Percentiles rank a stretch among this genome's conserved stretches.
phyloP scores from a whole-genome alignment of 2,329 filamentous ascomycete species.

The Monilinia laxa region DNA sequence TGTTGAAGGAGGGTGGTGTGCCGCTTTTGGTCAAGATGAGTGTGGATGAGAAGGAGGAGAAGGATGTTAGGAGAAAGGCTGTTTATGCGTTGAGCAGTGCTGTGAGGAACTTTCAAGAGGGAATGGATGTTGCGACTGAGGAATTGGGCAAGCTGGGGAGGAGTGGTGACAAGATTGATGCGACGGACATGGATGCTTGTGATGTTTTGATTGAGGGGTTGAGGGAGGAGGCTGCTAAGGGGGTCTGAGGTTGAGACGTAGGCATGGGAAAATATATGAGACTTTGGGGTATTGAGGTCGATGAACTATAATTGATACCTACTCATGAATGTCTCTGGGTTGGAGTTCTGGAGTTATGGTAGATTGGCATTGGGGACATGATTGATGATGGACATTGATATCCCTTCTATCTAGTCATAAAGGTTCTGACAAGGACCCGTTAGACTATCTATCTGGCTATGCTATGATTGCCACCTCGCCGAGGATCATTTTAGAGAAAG shows the following conservation, averaged over 20 bases:
- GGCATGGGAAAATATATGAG: neutral
- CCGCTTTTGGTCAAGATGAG: constrained; percentile 66
- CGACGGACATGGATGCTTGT: constrained; percentile 81
- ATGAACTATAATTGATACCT: neutral
- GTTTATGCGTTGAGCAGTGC: constrained; percentile 84
- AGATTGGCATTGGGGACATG: constrained; percentile 4
- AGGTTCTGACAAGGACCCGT: neutral
- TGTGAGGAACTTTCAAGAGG: constrained; percentile 85
- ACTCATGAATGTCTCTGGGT: neutral
- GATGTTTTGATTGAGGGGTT: constrained; percentile 71
- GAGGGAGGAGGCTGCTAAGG: constrained; percentile 49
- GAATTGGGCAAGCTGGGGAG: constrained; percentile 56
- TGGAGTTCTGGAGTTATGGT: constrained; percentile 21
- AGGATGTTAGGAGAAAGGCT: constrained; percentile 77
- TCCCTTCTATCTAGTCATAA: neutral
- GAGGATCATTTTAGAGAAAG: neutral
- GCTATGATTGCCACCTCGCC: neutral
- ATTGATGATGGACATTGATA: constrained; percentile 6
- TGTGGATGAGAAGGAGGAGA: constrained; percentile 57
- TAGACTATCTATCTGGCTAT: neutral
- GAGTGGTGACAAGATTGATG: constrained; percentile 63
- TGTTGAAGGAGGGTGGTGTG: constrained; percentile 64
- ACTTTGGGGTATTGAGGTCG: neutral
- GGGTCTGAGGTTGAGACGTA: neutral
- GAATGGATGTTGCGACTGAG: constrained; percentile 66